Evolutionary conservation across 352 stramenopile species (phyloP), one percentile per base, ranked within the genome.

Genomic region (Hyaloperonospora arabidopsidis): DNA sequence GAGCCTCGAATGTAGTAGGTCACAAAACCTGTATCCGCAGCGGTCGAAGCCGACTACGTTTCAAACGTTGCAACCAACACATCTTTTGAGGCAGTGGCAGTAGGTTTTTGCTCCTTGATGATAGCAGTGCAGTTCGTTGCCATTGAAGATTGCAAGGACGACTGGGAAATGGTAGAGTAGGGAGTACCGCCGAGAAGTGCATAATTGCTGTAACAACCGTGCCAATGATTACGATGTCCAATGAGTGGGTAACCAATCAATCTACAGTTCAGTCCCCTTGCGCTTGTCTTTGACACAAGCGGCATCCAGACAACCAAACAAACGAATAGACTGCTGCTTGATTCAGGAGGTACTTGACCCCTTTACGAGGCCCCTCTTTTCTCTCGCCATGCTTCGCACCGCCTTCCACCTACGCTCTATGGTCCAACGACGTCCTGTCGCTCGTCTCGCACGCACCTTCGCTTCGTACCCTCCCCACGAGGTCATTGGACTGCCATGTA

Each of bases 401-500:
- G 76, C 68, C 13, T 67, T 87, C 63, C 78, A 68, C 53, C 68
- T 78, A 29, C 67, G 67, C 40, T 38, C 57, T 49, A 52, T 45
- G 45, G 59, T 58, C 35, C 62, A 67, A 56, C 73, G 70, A 52
- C 74, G 74, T 52, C 54, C 64, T 21, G 58, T 61, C 34, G 54
- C 74, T 25, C 56, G 71, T 35, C 44, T 61, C 17, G 61, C 69
- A 43, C 76, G 80, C 46, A 61, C 54, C 50, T 89, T 90, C 49
- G 54, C 78, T 19, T 89, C 79, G 43, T 90, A 89, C 66, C 84
- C 84, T 14, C 50, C 72, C 14, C 84, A 93, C 47, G 79, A 92
- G 54, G 66, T 93, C 54, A 58, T 93, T 11, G 84, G 84, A 48
- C 70, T 93, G 19, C 84, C 84, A 39, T 79, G 80, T 90, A 59